A percentile compares a stretch with the other conserved stretches of the same genome.
phyloP scores from a whole-genome alignment of 345 rosid species.

The Populus alba region DNA sequence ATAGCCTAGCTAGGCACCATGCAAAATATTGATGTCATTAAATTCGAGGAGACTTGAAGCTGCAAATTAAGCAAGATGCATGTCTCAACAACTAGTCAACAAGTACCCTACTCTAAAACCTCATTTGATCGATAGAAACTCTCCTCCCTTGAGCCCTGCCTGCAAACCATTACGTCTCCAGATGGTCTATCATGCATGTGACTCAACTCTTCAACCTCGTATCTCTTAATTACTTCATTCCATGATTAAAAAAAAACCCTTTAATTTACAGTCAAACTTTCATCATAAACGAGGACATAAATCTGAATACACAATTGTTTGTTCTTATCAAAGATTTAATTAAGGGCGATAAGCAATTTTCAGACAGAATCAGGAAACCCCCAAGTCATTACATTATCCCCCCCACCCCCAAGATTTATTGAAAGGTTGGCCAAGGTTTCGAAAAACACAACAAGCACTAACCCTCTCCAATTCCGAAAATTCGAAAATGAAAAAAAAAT shows the following conservation, averaged over 20 bases:
- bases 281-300: neutral
- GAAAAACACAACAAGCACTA: neutral
- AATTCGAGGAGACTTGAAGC: neutral
- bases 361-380: neutral
- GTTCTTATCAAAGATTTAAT: neutral
- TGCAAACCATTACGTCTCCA: neutral
- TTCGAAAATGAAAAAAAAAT: neutral
- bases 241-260: neutral
- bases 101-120: neutral
- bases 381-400: neutral
- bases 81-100: neutral
- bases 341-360: neutral
- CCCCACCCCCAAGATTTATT: neutral
- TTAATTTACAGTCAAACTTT: neutral
- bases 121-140: neutral
- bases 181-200: neutral
- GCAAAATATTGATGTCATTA: neutral
- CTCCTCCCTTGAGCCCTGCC: neutral
- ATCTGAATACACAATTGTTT: neutral
- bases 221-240: neutral
- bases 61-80: neutral
- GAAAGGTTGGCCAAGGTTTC: too few species aligned
- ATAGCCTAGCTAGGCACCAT: neutral
- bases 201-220: neutral
- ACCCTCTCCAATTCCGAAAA: too few species aligned